Conservation (phyloP, 805 yeast species). For the Yamadazyma sp. region DNA sequence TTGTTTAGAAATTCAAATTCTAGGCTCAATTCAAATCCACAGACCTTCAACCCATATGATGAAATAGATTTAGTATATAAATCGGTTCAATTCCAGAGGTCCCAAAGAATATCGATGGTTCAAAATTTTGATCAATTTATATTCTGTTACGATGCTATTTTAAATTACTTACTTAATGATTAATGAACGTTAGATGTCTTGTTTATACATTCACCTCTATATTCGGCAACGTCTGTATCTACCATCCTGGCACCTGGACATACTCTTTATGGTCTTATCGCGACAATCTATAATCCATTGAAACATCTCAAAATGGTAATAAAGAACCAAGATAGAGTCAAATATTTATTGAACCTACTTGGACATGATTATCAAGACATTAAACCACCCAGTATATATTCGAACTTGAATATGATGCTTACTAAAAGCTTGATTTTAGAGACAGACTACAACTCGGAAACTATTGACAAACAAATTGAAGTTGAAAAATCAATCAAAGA, state of each 20-base stretch:
- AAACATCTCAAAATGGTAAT: constrained; percentile 10
- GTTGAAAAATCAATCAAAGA: constrained; percentile 24
- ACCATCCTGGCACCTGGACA: neutral
- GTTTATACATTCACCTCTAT: neutral
- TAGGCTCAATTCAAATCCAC: neutral
- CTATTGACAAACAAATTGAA: constrained; percentile 36
- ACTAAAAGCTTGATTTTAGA: constrained; percentile 15
- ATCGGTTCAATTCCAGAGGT: constrained; percentile 63
- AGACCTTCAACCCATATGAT: constrained; percentile 18
- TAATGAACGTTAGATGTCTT: constrained; percentile 7
- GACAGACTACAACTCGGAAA: constrained; percentile 29
- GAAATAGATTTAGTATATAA: constrained; percentile 56
- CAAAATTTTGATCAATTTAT: constrained; percentile 75
- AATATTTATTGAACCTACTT: constrained; percentile 18
- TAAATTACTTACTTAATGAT: constrained; percentile 18
- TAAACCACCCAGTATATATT: constrained; percentile 11
- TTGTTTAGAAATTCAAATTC: constrained; percentile 14
- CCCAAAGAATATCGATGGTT: constrained; percentile 80
- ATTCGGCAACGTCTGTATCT: neutral
- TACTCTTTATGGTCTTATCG: too few species aligned
- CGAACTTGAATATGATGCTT: constrained; percentile 13
- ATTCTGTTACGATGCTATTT: constrained; percentile 66
- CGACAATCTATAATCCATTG: constrained; percentile 7
- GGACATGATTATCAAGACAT: constrained; percentile 17
- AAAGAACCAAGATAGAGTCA: constrained; percentile 10